A percentile compares a stretch with the other conserved stretches of the same genome.
Evolutionary conservation across 352 stramenopile species (phyloP).

Genomic region (Pythium rhizo-oryzae): DNA sequence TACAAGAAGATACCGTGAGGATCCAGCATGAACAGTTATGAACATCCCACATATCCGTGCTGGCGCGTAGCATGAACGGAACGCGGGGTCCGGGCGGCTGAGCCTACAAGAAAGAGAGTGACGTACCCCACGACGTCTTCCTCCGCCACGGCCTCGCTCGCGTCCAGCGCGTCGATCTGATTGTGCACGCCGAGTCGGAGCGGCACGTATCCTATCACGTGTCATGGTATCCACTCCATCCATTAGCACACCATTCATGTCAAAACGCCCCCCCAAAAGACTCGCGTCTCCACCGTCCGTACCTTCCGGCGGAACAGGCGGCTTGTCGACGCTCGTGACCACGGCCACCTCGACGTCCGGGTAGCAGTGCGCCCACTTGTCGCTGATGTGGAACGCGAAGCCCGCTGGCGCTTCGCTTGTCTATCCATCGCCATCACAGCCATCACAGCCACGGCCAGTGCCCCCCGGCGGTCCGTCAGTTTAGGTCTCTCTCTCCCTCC

Average conservation of each 20-base stretch:
- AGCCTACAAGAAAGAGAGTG: background rate
- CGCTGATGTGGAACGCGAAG: slow-evolving; percentile 33
- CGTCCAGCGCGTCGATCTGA: slow-evolving; percentile 22
- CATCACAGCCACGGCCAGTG: too few species aligned
- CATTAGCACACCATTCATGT: background rate
- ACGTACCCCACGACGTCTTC: slow-evolving; percentile 40
- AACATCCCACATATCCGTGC: background rate
- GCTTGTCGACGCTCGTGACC: slow-evolving; percentile 55
- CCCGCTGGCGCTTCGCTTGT: background rate
- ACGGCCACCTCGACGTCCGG: slow-evolving; percentile 55
- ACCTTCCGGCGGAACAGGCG: slow-evolving; percentile 61
- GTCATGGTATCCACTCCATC: background rate
- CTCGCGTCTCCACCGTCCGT: background rate
- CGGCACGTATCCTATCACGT: slow-evolving; percentile 52
- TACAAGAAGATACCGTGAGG: slow-evolving; percentile 16
- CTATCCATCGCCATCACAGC: too few species aligned
- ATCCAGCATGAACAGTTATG: background rate
- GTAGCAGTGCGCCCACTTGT: slow-evolving; percentile 64
- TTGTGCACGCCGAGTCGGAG: slow-evolving; percentile 52
- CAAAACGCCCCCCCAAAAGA: background rate
- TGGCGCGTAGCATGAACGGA: background rate
- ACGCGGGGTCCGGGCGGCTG: too few species aligned
- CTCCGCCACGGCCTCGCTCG: slow-evolving; percentile 27
- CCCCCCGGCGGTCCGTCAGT: too few species aligned
- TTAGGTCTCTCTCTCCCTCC: too few species aligned